A percentile compares a stretch with the other conserved stretches of the same genome.
These are phyloP conservation scores for Lasiodiplodia gonubiensis DNA, from an alignment of 2,329 filamentous ascomycete species.

Conservation along the genomic window DNA sequence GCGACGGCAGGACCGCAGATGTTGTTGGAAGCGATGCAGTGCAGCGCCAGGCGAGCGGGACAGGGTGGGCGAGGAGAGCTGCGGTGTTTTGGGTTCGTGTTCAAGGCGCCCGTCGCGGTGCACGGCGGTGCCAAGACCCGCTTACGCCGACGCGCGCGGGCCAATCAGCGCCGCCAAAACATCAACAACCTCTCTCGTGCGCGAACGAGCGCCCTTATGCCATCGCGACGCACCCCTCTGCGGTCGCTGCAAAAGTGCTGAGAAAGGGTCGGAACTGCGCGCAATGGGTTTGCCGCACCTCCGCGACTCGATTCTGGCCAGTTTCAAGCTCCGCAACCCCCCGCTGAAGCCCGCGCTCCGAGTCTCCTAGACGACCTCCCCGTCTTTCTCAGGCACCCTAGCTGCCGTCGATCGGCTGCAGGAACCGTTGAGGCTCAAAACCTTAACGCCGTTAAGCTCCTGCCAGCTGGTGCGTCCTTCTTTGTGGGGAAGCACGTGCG, in stretches of 20 bases:
- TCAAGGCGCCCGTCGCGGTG: slow-evolving; percentile 26
- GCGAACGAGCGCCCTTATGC: slow-evolving; percentile 18
- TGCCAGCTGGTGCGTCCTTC: slow-evolving; percentile 29
- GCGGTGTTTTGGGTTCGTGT: slow-evolving; percentile 28
- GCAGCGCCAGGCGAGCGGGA: neutral
- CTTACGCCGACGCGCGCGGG: slow-evolving; percentile 21
- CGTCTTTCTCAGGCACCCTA: slow-evolving; percentile 30
- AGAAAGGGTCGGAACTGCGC: neutral
- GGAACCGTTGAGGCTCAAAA: slow-evolving; percentile 33
- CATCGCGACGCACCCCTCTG: slow-evolving; percentile 24
- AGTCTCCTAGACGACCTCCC: slow-evolving; percentile 6
- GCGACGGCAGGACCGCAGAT: neutral
- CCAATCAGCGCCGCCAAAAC: slow-evolving; percentile 28
- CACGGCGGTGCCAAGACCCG: slow-evolving; percentile 25
- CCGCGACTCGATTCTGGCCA: slow-evolving; percentile 23
- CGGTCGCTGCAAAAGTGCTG: slow-evolving; percentile 14
- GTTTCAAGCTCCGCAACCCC: slow-evolving; percentile 1
- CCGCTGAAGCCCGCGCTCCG: neutral
- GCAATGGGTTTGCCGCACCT: slow-evolving; percentile 16
- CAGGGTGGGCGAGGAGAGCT: slow-evolving; percentile 9
- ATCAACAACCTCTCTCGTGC: slow-evolving; percentile 22
- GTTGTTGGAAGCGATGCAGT: slow-evolving; percentile 15
- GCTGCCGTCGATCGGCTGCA: slow-evolving; percentile 33
- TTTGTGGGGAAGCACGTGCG: slow-evolving; percentile 32
- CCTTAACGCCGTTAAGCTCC: slow-evolving; percentile 31